Evolutionary conservation across 148 eudicot species (phyloP).

Genomic region (Dianthus caryophyllus): DNA sequence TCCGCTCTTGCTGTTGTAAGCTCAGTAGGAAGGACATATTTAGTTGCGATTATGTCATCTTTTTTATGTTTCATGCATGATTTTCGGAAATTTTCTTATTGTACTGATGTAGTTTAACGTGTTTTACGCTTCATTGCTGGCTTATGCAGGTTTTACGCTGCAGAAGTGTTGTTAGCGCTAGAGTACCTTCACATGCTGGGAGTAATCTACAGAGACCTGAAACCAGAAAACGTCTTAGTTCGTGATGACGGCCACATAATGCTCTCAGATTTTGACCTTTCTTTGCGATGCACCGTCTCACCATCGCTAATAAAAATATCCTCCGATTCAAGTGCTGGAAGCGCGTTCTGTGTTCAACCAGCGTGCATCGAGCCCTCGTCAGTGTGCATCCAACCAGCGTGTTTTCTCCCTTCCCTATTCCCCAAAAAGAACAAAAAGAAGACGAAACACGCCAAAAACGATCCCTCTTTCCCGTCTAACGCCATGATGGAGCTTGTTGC

Average conservation of each 20-base stretch:
- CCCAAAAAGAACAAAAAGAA: conserved; percentile 59
- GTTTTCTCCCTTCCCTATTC: conserved; percentile 65
- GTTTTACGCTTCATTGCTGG: not conserved
- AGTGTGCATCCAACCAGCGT: conserved; percentile 65
- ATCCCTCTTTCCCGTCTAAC: conserved; percentile 24
- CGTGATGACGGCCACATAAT: conserved; percentile 90
- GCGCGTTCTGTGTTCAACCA: conserved; percentile 65
- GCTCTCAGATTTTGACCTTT: conserved; percentile 86
- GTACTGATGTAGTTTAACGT: not conserved
- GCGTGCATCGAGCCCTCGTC: conserved; percentile 66
- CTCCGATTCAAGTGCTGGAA: conserved; percentile 37
- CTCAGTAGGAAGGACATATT: not conserved
- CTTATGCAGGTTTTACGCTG: conserved; percentile 70
- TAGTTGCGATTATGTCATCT: not conserved
- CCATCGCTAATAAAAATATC: conserved; percentile 63
- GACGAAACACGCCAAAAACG: conserved; percentile 34
- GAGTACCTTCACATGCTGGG: conserved; percentile 95
- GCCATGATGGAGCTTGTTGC: conserved; percentile 63
- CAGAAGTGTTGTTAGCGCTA: conserved; percentile 73
- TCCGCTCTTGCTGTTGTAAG: not conserved
- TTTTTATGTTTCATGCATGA: too few relatives aligned
- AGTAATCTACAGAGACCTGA: conserved; percentile 73
- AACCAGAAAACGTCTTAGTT: conserved; percentile 80
- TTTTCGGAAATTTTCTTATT: too few relatives aligned
- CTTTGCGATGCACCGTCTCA: conserved; percentile 62